Base-by-base conservation (phyloP, 2,329 filamentous ascomycete genomes). In the Cytospora piceae region DNA sequence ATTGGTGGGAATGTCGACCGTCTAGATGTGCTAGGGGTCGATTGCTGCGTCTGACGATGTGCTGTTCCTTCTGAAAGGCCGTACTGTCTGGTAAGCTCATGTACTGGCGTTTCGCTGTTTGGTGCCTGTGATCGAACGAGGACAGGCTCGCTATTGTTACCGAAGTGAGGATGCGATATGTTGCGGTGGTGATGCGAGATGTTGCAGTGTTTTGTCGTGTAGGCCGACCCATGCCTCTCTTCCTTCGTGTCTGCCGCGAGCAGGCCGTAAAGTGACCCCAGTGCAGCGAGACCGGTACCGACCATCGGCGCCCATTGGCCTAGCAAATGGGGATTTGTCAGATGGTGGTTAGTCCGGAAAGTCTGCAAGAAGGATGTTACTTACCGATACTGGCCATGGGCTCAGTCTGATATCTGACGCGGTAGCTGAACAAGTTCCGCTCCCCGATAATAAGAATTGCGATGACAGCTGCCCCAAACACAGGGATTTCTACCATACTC, bases 361-460 rank as follows among this genome's bases (percentile, higher is more conserved):
- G 58, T 67, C 42, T 11, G 12, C 7, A 20, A 51, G 39, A n/a
- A 65, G 14, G 17, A 42, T 39, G 11, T 20, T 5, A 75, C 81
- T 69, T 75, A 86, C 86, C 87, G 58, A 90, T 80, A 67, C 83
- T 87, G 6, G 78, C 78, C 61, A 90, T 85, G 0, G 87, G 86
- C 67, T 91, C 88, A 0, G 85, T 89, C 67, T 88, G 80, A 66
- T 85, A 88, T 0, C 68, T 70, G 4, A 90, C 78, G 63, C 83
- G 85, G 0, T 63, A 24, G 57, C 85, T 89, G 69, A 81, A 90
- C 69, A 90, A 87, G 69, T 91, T 90, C 37, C 79, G 78, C 74
- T 90, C 88, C 0, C 88, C 88, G 0, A 87, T 74, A 4, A 87
- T 77, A 4, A 90, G 76, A 6, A 90, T 85, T 1, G 84, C 82